Base-by-base conservation (phyloP, 1,284 basidiomycete species). In the Sporisorium reilianum region DNA sequence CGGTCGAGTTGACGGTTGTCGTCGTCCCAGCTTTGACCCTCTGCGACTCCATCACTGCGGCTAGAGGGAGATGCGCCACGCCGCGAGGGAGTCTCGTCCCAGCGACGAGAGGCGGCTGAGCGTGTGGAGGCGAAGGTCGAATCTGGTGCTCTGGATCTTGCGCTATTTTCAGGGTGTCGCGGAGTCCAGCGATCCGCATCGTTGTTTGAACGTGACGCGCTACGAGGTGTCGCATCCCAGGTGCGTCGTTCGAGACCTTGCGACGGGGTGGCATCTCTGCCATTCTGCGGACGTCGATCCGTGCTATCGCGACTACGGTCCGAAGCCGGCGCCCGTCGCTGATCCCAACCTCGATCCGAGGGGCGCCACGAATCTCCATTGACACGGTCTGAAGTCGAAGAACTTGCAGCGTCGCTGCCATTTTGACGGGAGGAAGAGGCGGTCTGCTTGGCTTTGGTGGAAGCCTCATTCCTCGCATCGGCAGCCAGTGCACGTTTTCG, bases 1-100 rank as follows among this genome's bases (percentile, higher is more conserved):
- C 81, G 75, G 30, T 80, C 71, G 16, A 82, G 65, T 25, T 65
- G 54, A 12, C 59, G 55, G 14, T 72, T 79, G 23, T 83, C 80
- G 11, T 79, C 61, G 30, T 82, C 81, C 80, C 80, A 82, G 16
- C 53, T 50, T 11, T 55, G 45, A 5, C 71, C 77, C 11, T 60
- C 56, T 4, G 69, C 34, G 0, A 87, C 87, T 38, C 86, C 89
- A 41, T 89, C 90, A 16, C 38, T 6, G 41, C 38, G 40, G 3
- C 38, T 20, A 9, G 65, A 34, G n/a, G 45, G 61, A 14, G 51
- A 58, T 11, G n/a, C 25, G 30, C 26, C 44, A n/a, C 57, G 56
- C 1, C 65, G 51, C 0, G 58, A 55, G 18, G 70, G 75, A 1
- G 77, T 77, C 6, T 71, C 66, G 34, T 80, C 77, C 78, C 76